phyloP scores from a whole-genome alignment of 257 asterid genomes.

The Handroanthus guayacan region DNA sequence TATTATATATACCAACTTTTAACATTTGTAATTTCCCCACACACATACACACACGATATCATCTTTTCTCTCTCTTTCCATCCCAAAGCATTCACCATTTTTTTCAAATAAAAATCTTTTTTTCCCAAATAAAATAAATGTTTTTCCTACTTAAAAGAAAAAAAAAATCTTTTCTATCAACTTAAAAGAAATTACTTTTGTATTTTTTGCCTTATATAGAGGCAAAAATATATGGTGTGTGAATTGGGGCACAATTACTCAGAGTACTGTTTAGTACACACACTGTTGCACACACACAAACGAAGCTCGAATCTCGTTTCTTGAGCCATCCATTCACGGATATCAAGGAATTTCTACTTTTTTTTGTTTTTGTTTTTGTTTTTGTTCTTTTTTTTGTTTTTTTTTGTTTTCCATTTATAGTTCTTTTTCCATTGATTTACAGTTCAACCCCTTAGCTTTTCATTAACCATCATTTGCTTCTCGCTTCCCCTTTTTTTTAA shows the following conservation, averaged over 20 bases:
- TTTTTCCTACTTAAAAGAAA: background rate
- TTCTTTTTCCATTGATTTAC: slow-evolving; percentile 3
- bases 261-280: slow-evolving; percentile 40
- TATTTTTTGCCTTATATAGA: background rate
- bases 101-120: background rate
- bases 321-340: slow-evolving; percentile 73
- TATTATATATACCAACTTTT: background rate
- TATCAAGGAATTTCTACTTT: slow-evolving; percentile 62
- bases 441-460: slow-evolving; percentile 42
- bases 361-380: slow-evolving; percentile 12
- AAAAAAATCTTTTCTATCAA: background rate
- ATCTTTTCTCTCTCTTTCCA: background rate
- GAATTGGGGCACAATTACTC: slow-evolving; percentile 38
- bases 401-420: background rate
- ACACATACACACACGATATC: background rate
- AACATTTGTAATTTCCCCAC: background rate
- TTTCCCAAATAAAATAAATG: background rate
- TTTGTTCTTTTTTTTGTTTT: background rate
- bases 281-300: slow-evolving; percentile 42
- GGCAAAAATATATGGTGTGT: slow-evolving; percentile 2
- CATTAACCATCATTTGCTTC: slow-evolving; percentile 40
- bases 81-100: background rate
- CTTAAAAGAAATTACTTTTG: background rate
- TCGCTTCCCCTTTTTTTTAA: slow-evolving; percentile 39
- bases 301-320: slow-evolving; percentile 60